Evolutionary conservation across 371 early-diverging fungal species (phyloP).

Genomic region (Mucor piriformis): DNA sequence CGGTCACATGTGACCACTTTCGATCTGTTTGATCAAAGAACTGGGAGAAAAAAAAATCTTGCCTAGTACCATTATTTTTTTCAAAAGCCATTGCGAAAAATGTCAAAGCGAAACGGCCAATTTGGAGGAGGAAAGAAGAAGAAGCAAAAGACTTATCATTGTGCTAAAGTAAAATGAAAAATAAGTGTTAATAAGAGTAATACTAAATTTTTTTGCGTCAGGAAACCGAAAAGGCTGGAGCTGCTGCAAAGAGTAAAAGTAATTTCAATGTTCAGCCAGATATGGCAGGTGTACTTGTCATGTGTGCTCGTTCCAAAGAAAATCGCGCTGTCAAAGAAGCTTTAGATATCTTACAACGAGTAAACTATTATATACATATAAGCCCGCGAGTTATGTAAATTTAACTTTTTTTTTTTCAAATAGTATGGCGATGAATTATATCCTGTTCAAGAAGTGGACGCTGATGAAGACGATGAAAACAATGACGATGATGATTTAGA

Average conservation of each 20-base stretch:
- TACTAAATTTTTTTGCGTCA: too few relatives aligned
- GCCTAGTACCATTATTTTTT: background rate
- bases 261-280: constrained; percentile 40
- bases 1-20: background rate
- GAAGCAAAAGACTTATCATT: constrained; percentile 37
- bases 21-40: too few relatives aligned
- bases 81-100: background rate
- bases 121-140: constrained; percentile 40
- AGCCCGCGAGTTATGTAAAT: too few relatives aligned
- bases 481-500: constrained; percentile 60
- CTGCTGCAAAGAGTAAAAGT: background rate
- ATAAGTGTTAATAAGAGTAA: too few relatives aligned
- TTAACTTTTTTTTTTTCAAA: too few relatives aligned
- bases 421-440: constrained; percentile 62
- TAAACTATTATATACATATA: constrained; percentile 29
- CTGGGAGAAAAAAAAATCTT: background rate
- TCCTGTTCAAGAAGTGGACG: constrained; percentile 29
- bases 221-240: constrained; percentile 17
- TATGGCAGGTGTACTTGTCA: constrained; percentile 68
- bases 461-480: constrained; percentile 35
- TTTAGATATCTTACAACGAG: constrained; percentile 60
- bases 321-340: constrained; percentile 60
- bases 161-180: constrained; percentile 20
- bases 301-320: constrained; percentile 65
- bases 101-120: constrained; percentile 25